A percentile compares a stretch with the other conserved stretches of the same genome.
These are phyloP conservation scores for Fusarium paranaense DNA, from an alignment of 2,329 filamentous ascomycete species.

Conservation along the genomic window DNA sequence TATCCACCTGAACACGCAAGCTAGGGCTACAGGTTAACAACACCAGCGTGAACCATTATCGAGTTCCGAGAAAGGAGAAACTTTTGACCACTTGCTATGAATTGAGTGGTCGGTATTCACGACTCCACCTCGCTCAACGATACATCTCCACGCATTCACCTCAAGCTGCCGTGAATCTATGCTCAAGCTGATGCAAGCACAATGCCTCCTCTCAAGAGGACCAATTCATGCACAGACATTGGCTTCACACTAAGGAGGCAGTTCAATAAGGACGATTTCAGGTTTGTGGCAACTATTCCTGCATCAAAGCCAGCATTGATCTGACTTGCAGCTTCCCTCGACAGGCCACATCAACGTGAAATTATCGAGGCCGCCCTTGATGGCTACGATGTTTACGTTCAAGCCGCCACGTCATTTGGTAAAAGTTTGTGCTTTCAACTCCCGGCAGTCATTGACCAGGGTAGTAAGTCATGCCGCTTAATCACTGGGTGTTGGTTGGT, in stretches of 20 bases:
- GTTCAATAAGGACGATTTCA: conserved; percentile 79
- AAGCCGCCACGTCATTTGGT: conserved; percentile 90
- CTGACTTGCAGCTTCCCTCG: conserved; percentile 5
- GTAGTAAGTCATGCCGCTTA: conserved; percentile 69
- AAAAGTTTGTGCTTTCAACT: conserved; percentile 95
- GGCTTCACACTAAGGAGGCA: conserved; percentile 80
- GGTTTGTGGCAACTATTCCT: conserved; percentile 58
- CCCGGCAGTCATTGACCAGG: conserved; percentile 86
- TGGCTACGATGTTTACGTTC: conserved; percentile 91
- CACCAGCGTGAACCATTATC: conserved; percentile 21
- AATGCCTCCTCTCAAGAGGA: conserved; percentile 58
- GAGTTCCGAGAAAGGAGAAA: background rate
- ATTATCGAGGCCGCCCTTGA: conserved; percentile 85
- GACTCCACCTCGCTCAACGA: background rate
- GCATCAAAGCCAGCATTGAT: background rate
- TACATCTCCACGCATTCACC: background rate
- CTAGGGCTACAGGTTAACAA: conserved; percentile 21
- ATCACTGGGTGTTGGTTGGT: background rate
- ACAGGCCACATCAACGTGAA: conserved; percentile 84
- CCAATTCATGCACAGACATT: conserved; percentile 70
- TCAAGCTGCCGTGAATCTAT: conserved; percentile 10
- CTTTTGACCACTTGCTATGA: conserved; percentile 11
- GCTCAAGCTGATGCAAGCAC: conserved; percentile 30
- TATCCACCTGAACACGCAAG: background rate
- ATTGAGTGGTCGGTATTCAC: conserved; percentile 10